Evolutionary conservation across 495 filamentous ascomycete species (phyloP), one percentile per base, ranked within the genome.

Genomic region (Penicillium maclennaniae): DNA sequence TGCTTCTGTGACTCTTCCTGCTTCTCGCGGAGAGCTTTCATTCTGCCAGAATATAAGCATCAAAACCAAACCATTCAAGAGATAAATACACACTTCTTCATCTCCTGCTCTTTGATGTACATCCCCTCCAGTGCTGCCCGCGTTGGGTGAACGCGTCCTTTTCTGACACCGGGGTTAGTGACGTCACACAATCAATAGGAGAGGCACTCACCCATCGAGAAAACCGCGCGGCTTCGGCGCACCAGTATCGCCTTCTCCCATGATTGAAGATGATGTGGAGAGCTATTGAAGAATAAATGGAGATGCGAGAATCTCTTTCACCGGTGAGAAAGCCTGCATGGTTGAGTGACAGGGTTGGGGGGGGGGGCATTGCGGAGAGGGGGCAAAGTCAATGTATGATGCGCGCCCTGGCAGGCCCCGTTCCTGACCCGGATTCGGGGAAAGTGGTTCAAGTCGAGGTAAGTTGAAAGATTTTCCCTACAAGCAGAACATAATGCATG

Each of bases 141-240:
- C 92, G 89, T 63, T 83, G 83, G 61, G 85, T 84, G 78, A 95
- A 96, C 51, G 87, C 81, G 62, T 96, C 92, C 92, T 51, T 91
- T 91, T 26, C 63, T 66, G 40, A 53, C 16, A 15, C 44, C 28
- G 39, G 9, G 42, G 45, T 53, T 39, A 26, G 46, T 60, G 61
- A 67, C 60, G 55, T 68, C 68, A 69, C 60, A n/a, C 8, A 40
- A 7, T 40, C 25, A 39, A 40, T 34, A n/a, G 19, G 21, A 27
- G 6, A 6, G 19, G 12, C 40, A 54, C 68, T 36, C 69, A 78
- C 73, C 70, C 66, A 20, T 72, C 67, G n/a, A 73, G 64, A 44
- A 64, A 63, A 34, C 72, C 75, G 20, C 70, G 54, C 12, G 75
- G 69, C 61, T 76, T 80, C 37, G 83, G 71, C 45, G 79, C 64